Percentiles rank a stretch among this genome's conserved stretches.
These are phyloP conservation scores for Apostasia shenzhenica DNA, from an alignment of 106 monocot genomes.

Conservation along the genomic window DNA sequence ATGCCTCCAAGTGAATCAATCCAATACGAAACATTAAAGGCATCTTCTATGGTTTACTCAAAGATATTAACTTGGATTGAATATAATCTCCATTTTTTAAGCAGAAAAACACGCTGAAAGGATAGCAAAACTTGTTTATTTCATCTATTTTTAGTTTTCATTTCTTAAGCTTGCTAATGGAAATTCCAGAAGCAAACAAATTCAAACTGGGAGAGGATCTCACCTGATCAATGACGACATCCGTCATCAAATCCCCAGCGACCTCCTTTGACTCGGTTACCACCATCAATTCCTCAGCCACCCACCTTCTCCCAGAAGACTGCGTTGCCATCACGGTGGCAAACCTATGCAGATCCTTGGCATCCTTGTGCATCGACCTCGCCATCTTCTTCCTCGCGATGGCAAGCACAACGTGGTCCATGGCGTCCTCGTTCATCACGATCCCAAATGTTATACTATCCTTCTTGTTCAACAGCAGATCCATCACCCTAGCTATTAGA, in stretches of 20 bases:
- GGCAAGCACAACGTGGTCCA: conserved; percentile 86
- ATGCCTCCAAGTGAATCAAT: no score
- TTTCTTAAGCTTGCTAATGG: no score
- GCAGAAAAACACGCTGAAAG: no score
- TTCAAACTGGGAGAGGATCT: neutral
- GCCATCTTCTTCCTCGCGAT: conserved; percentile 83
- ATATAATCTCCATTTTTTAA: no score
- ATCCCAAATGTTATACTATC: conserved; percentile 87
- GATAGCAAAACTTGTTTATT: no score
- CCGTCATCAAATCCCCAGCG: conserved; percentile 78
- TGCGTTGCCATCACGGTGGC: conserved; percentile 16
- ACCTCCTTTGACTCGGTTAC: conserved; percentile 85
- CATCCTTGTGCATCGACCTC: conserved; percentile 86
- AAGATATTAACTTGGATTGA: no score
- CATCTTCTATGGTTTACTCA: no score
- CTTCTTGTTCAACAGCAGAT: conserved; percentile 52
- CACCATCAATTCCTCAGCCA: conserved; percentile 72
- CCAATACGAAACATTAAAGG: no score
- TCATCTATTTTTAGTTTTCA: no score
- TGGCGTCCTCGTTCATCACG: conserved; percentile 82
- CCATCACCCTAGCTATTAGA: conserved; percentile 50
- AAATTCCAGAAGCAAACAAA: no score
- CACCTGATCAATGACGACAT: conserved; percentile 82
- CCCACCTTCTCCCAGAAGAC: conserved; percentile 72
- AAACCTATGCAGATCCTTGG: conserved; percentile 60